phyloP scores from a whole-genome alignment of 495 filamentous ascomycete species.

The Xylaria nigripes region DNA sequence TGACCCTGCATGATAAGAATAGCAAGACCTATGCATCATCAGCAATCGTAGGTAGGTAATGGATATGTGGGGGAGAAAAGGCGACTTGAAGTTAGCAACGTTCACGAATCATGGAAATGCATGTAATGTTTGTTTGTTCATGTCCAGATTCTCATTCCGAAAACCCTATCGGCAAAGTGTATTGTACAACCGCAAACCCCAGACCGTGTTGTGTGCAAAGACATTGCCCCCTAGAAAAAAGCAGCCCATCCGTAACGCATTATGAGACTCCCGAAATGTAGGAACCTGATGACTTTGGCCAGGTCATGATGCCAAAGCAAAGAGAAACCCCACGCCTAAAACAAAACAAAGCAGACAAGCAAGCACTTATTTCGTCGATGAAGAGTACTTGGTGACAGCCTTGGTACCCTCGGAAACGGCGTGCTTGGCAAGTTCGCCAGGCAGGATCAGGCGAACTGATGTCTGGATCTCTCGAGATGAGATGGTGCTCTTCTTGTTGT shows the following conservation, averaged over 20 bases:
- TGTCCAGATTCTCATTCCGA: conserved; percentile 56
- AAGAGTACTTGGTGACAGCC: conserved; percentile 99
- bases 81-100: too few species aligned
- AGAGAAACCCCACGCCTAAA: conserved; percentile 47
- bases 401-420: conserved; percentile 99
- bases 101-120: too few species aligned
- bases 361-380: conserved; percentile 88
- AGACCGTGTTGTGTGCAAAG: conserved; percentile 53
- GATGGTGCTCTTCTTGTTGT: conserved; percentile 99
- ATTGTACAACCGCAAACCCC: conserved; percentile 75
- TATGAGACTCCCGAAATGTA: conserved; percentile 64
- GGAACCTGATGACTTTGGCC: conserved; percentile 48
- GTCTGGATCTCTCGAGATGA: conserved; percentile 99
- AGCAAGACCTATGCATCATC: too few species aligned
- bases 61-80: too few species aligned
- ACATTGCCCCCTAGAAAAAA: conserved; percentile 62
- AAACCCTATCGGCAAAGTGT: conserved; percentile 56
- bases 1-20: too few species aligned
- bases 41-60: too few species aligned
- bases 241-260: conserved; percentile 86
- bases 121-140: conserved; percentile 36
- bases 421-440: conserved; percentile 98
- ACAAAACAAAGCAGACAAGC: conserved; percentile 37
- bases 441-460: conserved; percentile 95
- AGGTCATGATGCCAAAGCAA: conserved; percentile 53